A percentile compares a stretch with the other conserved stretches of the same genome.
Conservation (phyloP, 2,329 filamentous ascomycete genomes). For the Diplodia sapinea region DNA sequence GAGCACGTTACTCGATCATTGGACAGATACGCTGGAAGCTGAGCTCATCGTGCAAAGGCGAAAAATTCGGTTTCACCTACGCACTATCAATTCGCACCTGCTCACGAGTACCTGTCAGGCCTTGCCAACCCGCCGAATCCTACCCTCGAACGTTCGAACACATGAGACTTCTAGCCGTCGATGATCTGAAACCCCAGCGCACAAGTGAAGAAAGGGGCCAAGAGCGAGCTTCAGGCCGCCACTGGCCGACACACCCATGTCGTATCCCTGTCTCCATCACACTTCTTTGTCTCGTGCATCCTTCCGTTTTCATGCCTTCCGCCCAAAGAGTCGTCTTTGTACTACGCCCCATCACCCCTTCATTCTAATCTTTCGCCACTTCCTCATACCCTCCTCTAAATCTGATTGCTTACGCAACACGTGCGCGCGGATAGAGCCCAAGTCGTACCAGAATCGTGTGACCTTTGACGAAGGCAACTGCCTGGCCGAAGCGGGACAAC, state of each 20-base stretch:
- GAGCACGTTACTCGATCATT: too few species aligned
- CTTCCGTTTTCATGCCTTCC: not conserved
- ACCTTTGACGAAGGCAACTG: too few species aligned
- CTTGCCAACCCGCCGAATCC: not conserved
- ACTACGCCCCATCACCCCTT: not conserved
- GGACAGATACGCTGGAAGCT: too few species aligned
- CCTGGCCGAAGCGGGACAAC: too few species aligned
- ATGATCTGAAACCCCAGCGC: not conserved
- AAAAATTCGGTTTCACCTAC: too few species aligned
- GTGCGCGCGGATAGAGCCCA: not conserved
- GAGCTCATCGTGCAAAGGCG: too few species aligned
- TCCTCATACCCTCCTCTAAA: not conserved
- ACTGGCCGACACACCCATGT: not conserved
- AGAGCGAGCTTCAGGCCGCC: not conserved
- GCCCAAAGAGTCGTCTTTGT: not conserved
- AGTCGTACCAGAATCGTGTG: too few species aligned
- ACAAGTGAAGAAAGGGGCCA: not conserved
- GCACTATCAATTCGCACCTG: not conserved
- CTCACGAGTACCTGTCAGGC: not conserved
- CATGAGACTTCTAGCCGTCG: not conserved
- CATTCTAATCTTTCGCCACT: not conserved
- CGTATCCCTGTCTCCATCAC: not conserved
- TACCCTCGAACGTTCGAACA: not conserved
- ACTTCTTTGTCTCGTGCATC: not conserved
- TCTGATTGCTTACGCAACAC: not conserved